These are phyloP conservation scores for Rutidosis leptorrhynchoides DNA, from an alignment of 129 eudicot genomes.

Conservation along the genomic window DNA sequence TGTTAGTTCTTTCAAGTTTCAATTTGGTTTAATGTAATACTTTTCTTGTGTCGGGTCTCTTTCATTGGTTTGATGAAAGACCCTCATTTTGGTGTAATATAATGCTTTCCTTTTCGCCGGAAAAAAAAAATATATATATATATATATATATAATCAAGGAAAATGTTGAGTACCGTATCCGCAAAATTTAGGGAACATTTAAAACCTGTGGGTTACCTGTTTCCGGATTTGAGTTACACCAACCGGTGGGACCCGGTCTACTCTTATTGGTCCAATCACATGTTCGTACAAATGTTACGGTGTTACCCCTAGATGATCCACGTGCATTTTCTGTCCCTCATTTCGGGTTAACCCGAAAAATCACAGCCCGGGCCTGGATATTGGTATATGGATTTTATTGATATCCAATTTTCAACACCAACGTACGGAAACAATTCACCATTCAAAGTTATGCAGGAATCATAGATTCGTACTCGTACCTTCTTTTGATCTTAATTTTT, in stretches of 20 bases:
- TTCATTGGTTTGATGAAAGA: too few relatives aligned
- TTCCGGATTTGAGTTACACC: background rate
- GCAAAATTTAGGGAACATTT: background rate
- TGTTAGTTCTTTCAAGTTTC: too few relatives aligned
- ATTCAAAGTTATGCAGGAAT: background rate
- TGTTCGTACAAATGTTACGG: background rate
- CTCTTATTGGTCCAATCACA: background rate
- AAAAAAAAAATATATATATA: too few relatives aligned
- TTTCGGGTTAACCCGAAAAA: too few relatives aligned
- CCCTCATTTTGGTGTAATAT: too few relatives aligned
- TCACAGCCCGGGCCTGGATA: too few relatives aligned
- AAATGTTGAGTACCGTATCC: background rate
- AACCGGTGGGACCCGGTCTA: background rate
- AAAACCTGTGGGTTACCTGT: background rate
- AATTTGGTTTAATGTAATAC: too few relatives aligned
- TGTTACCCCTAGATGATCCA: background rate
- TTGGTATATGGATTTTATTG: background rate
- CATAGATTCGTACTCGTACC: background rate
- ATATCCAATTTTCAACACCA: background rate
- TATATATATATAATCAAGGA: too few relatives aligned
- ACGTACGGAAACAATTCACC: too few relatives aligned
- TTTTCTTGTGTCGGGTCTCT: too few relatives aligned
- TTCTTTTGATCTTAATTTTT: too few relatives aligned
- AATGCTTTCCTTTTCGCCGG: too few relatives aligned
- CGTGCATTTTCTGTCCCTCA: background rate